phyloP scores from a whole-genome alignment of 2,329 filamentous ascomycete species.

The Pezizomycotina sp. region DNA sequence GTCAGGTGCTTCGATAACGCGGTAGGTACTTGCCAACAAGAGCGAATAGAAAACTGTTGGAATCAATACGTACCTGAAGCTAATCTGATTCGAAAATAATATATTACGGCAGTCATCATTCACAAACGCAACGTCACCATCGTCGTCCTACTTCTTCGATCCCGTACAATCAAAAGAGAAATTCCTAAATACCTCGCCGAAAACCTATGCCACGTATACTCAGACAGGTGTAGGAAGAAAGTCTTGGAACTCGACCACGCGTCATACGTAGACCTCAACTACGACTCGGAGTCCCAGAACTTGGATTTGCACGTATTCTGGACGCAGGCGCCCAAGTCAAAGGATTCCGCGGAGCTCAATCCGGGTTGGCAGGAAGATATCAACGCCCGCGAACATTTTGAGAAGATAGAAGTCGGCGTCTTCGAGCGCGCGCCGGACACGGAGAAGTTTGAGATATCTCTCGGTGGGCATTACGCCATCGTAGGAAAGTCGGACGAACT shows the following conservation, averaged over 20 bases:
- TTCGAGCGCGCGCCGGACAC: slow-evolving; percentile 16
- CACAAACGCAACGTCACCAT: background rate
- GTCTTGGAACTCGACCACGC: slow-evolving; percentile 14
- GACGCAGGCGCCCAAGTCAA: slow-evolving; percentile 12
- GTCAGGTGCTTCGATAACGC: slow-evolving; percentile 11
- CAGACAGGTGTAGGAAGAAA: slow-evolving; percentile 8
- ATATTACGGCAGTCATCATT: background rate
- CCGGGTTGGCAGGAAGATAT: slow-evolving; percentile 8
- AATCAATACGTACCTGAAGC: no score
- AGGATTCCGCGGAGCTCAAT: slow-evolving; percentile 1
- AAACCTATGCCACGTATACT: slow-evolving; percentile 7
- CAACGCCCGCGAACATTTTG: slow-evolving; percentile 3
- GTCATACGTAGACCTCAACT: slow-evolving; percentile 22
- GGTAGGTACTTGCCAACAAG: no score
- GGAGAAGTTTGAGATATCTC: slow-evolving; percentile 18
- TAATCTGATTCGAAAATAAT: background rate
- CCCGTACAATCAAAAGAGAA: slow-evolving; percentile 4
- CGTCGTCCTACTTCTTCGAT: slow-evolving; percentile 4
- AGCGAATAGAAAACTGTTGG: no score
- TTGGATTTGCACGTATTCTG: slow-evolving; percentile 20
- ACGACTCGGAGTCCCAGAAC: slow-evolving; percentile 20
- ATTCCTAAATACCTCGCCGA: no score
- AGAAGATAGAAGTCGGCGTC: slow-evolving; percentile 21
- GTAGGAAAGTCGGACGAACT: slow-evolving; percentile 19
- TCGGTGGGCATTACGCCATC: slow-evolving; percentile 20